Conservation (phyloP, 2,329 filamentous ascomycete species). For the Gremmenia infestans region DNA sequence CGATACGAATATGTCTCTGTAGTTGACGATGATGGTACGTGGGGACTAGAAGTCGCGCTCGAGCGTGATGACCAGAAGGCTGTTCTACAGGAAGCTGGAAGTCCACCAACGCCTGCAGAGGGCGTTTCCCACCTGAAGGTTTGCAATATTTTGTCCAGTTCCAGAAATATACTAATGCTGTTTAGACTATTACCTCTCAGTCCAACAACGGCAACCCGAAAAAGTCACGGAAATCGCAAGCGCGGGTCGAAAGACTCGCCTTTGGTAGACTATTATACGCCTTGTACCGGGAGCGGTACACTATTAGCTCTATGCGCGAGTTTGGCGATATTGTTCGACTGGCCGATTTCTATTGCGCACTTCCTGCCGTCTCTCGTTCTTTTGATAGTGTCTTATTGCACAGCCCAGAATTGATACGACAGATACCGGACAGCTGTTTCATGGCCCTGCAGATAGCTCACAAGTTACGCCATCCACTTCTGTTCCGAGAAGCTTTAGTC, state of each 20-base stretch:
- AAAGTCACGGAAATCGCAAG: neutral
- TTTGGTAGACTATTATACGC: conserved; percentile 13
- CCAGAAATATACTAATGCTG: no score
- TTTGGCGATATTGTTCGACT: conserved; percentile 5
- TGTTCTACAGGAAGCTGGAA: no score
- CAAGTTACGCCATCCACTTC: conserved; percentile 8
- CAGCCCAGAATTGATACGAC: neutral
- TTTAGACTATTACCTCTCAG: no score
- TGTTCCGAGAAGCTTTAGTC: conserved; percentile 13
- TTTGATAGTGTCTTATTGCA: neutral
- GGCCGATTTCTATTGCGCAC: conserved; percentile 11
- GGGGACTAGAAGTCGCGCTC: conserved; percentile 9
- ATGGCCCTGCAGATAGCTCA: neutral
- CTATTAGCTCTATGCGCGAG: neutral
- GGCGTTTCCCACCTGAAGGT: no score
- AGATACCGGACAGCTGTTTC: neutral
- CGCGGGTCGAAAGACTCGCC: neutral
- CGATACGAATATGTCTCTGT: conserved; percentile 16
- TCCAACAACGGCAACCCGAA: neutral
- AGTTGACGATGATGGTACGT: conserved; percentile 11
- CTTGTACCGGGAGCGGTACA: conserved; percentile 12
- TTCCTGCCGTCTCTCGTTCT: neutral
- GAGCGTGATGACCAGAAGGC: neutral
- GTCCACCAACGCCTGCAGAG: no score
- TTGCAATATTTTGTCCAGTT: no score